These are phyloP conservation scores for Bertia moriformis DNA, from an alignment of 2,329 filamentous ascomycete genomes.

Conservation along the genomic window DNA sequence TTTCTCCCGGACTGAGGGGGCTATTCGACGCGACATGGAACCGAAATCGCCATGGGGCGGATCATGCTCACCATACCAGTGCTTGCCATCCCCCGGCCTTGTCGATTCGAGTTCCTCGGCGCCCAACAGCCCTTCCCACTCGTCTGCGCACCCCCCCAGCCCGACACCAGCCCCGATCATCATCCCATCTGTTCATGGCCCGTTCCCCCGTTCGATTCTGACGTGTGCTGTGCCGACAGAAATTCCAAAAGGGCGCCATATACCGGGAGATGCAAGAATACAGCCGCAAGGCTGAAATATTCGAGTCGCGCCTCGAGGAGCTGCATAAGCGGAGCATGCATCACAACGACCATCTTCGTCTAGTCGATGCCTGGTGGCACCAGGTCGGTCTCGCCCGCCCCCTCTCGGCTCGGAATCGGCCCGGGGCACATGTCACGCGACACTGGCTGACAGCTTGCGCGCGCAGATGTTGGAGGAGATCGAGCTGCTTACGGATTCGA, in stretches of 20 bases:
- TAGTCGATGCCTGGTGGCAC: conserved; percentile 85
- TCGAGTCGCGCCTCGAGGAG: conserved; percentile 70
- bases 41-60: too few relatives aligned
- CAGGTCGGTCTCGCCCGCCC: conserved; percentile 60
- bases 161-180: conserved; percentile 1
- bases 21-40: too few relatives aligned
- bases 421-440: conserved; percentile 3
- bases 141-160: too few relatives aligned
- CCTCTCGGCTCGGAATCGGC: conserved; percentile 4
- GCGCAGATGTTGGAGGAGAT: conserved; percentile 54
- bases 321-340: conserved; percentile 63
- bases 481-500: conserved; percentile 38
- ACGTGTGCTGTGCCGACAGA: conserved; percentile 37
- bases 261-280: conserved; percentile 96
- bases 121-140: too few relatives aligned
- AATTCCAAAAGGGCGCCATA: conserved; percentile 91
- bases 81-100: too few relatives aligned
- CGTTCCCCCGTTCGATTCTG: conserved; percentile 18
- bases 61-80: conserved; percentile 17
- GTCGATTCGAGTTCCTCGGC: too few relatives aligned
- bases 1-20: not conserved
- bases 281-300: conserved; percentile 71
- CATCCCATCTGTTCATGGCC: conserved; percentile 8
- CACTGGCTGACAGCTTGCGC: conserved; percentile 18
- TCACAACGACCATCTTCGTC: conserved; percentile 83